Base-by-base conservation (phyloP, 1,139 yeast species). In the Geotrichum citri-aurantii region DNA sequence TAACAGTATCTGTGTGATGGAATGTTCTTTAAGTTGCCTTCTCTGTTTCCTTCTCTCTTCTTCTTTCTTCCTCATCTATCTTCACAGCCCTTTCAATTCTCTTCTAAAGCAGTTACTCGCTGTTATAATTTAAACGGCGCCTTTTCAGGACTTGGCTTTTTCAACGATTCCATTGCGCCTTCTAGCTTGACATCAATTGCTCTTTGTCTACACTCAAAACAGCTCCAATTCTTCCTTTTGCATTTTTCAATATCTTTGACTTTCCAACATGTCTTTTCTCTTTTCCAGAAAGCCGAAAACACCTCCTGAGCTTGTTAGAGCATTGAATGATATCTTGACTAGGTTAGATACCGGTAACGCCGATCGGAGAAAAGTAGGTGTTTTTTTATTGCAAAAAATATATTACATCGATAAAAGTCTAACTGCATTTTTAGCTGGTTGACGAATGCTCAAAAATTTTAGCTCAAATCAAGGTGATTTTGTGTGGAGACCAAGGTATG, bases 241-340 rank as follows among this genome's bases (percentile, higher is more conserved):
- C 31, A 48, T 31, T 29, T n/a, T 46, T 52, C 27, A 2, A 19
- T 17, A 31, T 27, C 33, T 31, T 12, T 29, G 17, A 27, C 19
- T 27, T 47, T 33, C 14, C 26, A 54, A 5, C 46, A 90, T 92
- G 97, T 88, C 97, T 21, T 92, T 92, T 69, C 77, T 93, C 67
- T 92, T 93, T 79, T 88, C 90, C 66, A 80, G 97, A 69, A 88
- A 86, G 70, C 96, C 95, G n/a, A 90, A 90, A 72, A 85, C 96
- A 1, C 96, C 97, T 1, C 83, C 81, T 44, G 99, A 93, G 68
- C 79, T 91, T 61, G 86, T 90, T 17, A 80, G 89, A 59, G 83
- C 85, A 14, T 78, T 91, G 62, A 82, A 82, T 64, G 98, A 93
- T 57, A 89, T 83, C 66, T 78, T 90, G 19, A 73, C 78, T 44